A percentile compares a stretch with the other conserved stretches of the same genome.
Conservation (phyloP, 495 filamentous ascomycete species). For the Ramalina intermedia region DNA sequence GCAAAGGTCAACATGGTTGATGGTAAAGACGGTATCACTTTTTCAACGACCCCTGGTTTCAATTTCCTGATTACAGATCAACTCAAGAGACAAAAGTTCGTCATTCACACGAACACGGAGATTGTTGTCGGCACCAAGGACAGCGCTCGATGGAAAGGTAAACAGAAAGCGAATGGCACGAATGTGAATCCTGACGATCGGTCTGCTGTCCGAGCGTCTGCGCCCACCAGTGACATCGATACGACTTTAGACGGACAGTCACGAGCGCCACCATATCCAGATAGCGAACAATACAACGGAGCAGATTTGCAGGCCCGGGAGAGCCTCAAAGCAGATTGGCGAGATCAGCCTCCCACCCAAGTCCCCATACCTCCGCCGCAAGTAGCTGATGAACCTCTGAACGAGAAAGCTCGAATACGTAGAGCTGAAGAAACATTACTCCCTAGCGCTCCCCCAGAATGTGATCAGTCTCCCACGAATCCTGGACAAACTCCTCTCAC, state of each 20-base stretch:
- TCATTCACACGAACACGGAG: constrained; percentile 70
- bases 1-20: constrained; percentile 29
- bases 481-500: constrained; percentile 25
- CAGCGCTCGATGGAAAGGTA: constrained; percentile 45
- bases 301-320: constrained; percentile 20
- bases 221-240: constrained; percentile 13
- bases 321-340: background rate
- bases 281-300: constrained; percentile 27
- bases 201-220: background rate
- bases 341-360: constrained; percentile 18
- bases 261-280: constrained; percentile 18
- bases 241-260: constrained; percentile 20
- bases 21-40: constrained; percentile 25
- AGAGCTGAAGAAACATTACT: constrained; percentile 53
- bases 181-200: background rate
- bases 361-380: constrained; percentile 35
- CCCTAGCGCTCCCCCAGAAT: constrained; percentile 51
- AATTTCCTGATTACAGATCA: constrained; percentile 82
- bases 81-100: constrained; percentile 73
- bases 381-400: constrained; percentile 38
- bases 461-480: constrained; percentile 32
- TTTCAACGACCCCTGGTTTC: constrained; percentile 34
- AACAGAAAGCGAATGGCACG: constrained; percentile 18
- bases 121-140: constrained; percentile 81
- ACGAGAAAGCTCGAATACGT: constrained; percentile 55